Evolutionary conservation across 257 asterid species (phyloP).

Genomic region (Leonotis leonurus): DNA sequence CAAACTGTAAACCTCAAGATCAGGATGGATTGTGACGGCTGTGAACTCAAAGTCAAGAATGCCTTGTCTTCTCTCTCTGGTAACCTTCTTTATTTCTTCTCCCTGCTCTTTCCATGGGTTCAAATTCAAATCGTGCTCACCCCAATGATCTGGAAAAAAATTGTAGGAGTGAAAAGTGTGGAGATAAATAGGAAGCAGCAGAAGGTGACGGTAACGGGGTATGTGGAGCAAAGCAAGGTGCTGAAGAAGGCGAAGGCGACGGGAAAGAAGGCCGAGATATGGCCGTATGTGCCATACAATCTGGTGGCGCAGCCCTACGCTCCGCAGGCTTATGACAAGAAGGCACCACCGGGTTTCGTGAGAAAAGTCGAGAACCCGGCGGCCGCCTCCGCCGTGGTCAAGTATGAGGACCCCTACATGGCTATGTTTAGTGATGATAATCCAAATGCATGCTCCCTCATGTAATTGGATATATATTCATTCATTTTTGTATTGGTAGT

Average conservation of each 20-base stretch:
- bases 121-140: too few relatives aligned
- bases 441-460: slow-evolving; percentile 76
- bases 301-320: slow-evolving; percentile 88
- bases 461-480: too few relatives aligned
- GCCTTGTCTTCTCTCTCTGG: slow-evolving; percentile 69
- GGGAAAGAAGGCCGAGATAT: slow-evolving; percentile 82
- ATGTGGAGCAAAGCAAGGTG: slow-evolving; percentile 59
- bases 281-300: slow-evolving; percentile 87
- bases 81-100: slow-evolving; percentile 1
- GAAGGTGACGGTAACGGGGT: slow-evolving; percentile 78
- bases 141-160: background rate
- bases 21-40: slow-evolving; percentile 95
- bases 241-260: slow-evolving; percentile 70
- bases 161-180: slow-evolving; percentile 72
- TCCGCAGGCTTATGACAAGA: slow-evolving; percentile 67
- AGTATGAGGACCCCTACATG: slow-evolving; percentile 61
- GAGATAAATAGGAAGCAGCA: slow-evolving; percentile 75
- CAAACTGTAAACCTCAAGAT: slow-evolving; percentile 76
- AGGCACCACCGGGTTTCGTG: slow-evolving; percentile 82
- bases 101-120: too few relatives aligned
- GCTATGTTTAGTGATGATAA: slow-evolving; percentile 80
- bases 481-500: too few relatives aligned
- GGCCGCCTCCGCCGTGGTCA: slow-evolving; percentile 16
- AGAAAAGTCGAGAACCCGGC: slow-evolving; percentile 44
- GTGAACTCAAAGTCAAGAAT: slow-evolving; percentile 80